Conservation (phyloP, 768 basidiomycete species). For the Heimioporus sp. region DNA sequence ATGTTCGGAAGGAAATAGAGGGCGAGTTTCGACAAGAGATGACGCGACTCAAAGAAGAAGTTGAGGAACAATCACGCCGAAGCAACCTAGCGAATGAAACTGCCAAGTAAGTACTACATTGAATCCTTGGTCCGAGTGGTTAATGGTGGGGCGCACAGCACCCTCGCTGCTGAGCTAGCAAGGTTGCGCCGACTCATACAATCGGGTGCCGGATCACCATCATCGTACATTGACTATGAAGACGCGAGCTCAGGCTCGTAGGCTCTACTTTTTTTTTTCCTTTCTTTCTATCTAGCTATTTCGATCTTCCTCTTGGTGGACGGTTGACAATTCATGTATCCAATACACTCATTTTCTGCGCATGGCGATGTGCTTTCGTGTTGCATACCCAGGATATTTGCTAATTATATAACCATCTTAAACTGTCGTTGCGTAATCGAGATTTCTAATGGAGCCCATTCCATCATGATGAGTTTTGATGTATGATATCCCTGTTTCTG, state of each 20-base stretch:
- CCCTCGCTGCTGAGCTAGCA: conserved; percentile 60
- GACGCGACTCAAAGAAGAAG: conserved; percentile 45
- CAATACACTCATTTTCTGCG: conserved; percentile 27
- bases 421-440: not conserved
- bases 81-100: conserved; percentile 58
- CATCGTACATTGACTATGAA: conserved; percentile 11
- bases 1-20: conserved; percentile 56
- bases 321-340: conserved; percentile 31
- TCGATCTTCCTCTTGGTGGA: conserved; percentile 16
- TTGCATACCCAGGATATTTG: conserved; percentile 27
- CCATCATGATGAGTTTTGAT: too few species aligned
- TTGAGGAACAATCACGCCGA: conserved; percentile 53
- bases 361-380: conserved; percentile 19
- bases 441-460: too few species aligned
- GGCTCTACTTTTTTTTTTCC: not conserved
- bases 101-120: conserved; percentile 48
- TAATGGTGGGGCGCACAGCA: conserved; percentile 34
- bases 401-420: conserved; percentile 12
- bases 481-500: too few species aligned
- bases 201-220: conserved; percentile 39
- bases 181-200: conserved; percentile 75
- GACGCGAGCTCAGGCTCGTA: conserved; percentile 14
- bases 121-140: not conserved
- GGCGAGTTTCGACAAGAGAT: conserved; percentile 60
- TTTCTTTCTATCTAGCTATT: not conserved